These are phyloP conservation scores for Rhipidocladum racemiflorum DNA, from an alignment of 176 grass and related monocot genomes.

Conservation along the genomic window DNA sequence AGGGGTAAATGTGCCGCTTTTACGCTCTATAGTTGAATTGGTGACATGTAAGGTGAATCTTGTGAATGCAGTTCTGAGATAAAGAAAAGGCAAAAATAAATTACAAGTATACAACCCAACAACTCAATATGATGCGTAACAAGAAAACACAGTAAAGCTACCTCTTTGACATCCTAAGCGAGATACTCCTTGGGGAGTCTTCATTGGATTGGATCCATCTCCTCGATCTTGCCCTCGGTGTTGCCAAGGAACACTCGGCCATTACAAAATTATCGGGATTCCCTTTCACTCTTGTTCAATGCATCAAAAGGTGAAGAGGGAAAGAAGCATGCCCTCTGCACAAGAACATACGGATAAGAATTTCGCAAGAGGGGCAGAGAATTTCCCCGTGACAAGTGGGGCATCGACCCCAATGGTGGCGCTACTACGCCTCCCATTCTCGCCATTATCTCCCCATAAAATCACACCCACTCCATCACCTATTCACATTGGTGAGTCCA, in stretches of 20 bases:
- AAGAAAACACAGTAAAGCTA: conserved; percentile 8
- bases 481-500: neutral
- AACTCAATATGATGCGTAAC: neutral
- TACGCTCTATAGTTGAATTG: neutral
- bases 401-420: neutral
- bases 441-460: neutral
- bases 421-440: neutral
- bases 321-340: conserved; percentile 9
- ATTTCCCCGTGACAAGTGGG: neutral
- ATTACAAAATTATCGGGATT: conserved; percentile 22
- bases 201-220: conserved; percentile 31
- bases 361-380: neutral
- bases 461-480: neutral
- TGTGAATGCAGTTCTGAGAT: conserved; percentile 30
- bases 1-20: conserved; percentile 11
- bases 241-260: conserved; percentile 54
- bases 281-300: neutral
- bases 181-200: conserved; percentile 22
- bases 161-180: conserved; percentile 32
- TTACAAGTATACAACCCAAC: neutral
- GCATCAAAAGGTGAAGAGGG: neutral
- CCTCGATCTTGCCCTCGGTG: conserved; percentile 38
- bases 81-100: conserved; percentile 1
- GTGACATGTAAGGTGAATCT: conserved; percentile 29
- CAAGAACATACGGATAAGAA: neutral